Conservation (phyloP, 345 rosid species). For the Salix purpurea region DNA sequence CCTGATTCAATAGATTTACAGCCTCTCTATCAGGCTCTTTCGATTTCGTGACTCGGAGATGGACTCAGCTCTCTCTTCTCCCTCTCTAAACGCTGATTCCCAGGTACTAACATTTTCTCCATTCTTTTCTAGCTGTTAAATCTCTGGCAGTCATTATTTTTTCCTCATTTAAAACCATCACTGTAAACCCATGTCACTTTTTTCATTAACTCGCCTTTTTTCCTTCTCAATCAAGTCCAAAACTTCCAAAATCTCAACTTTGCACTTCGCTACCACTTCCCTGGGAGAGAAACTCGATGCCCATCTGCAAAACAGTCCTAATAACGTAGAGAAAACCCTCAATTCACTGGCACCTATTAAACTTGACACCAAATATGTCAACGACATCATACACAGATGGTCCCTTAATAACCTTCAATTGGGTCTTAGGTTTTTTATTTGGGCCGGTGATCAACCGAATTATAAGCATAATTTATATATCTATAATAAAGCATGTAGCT, state of each 20-base stretch:
- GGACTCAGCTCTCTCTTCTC: not conserved
- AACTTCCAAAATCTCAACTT: slow-evolving; percentile 27
- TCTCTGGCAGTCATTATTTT: no score
- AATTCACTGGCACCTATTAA: slow-evolving; percentile 30
- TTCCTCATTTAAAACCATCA: no score
- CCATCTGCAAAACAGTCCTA: slow-evolving; percentile 33
- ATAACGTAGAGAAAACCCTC: slow-evolving; percentile 47
- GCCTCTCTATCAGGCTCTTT: no score
- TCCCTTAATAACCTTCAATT: slow-evolving; percentile 28
- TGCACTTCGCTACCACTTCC: slow-evolving; percentile 31
- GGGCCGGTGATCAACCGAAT: slow-evolving; percentile 67
- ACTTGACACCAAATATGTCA: slow-evolving; percentile 48
- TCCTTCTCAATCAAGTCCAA: slow-evolving; percentile 23
- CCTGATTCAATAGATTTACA: no score
- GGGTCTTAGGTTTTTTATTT: slow-evolving; percentile 75
- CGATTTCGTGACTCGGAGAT: not conserved
- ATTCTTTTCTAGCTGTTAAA: not conserved
- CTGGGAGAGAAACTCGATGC: slow-evolving; percentile 39
- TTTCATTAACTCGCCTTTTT: slow-evolving; percentile 8
- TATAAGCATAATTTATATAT: slow-evolving; percentile 60
- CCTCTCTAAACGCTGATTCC: not conserved
- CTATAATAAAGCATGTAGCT: slow-evolving; percentile 59
- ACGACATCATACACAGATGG: slow-evolving; percentile 52
- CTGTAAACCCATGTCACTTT: slow-evolving; percentile 2
- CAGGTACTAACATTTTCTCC: not conserved